A percentile compares a stretch with the other conserved stretches of the same genome.
phyloP scores from a whole-genome alignment of 2,329 filamentous ascomycete species.

The Clonostachys rosea region DNA sequence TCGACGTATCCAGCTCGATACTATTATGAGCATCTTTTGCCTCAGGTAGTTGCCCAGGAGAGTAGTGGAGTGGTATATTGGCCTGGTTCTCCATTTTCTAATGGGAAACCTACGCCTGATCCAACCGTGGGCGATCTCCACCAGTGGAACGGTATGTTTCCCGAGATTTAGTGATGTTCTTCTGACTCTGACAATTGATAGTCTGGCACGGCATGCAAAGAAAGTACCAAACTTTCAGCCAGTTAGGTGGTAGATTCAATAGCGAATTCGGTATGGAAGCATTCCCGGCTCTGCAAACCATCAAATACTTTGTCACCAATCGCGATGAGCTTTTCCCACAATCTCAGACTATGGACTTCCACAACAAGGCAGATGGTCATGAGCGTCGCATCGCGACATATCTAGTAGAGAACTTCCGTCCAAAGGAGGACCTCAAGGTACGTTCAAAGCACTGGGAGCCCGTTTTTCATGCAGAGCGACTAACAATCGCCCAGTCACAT shows the following conservation, averaged over 20 bases:
- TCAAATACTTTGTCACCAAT: conserved; percentile 60
- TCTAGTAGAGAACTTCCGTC: conserved; percentile 68
- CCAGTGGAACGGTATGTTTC: conserved; percentile 51
- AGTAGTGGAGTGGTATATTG: conserved; percentile 64
- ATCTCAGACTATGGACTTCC: conserved; percentile 70
- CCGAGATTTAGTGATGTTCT: no score
- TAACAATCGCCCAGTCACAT: background rate
- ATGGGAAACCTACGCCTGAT: conserved; percentile 54
- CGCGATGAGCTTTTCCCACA: conserved; percentile 53
- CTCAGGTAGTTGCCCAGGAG: conserved; percentile 56
- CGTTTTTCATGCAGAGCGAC: no score
- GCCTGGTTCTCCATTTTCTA: conserved; percentile 69
- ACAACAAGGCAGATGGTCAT: conserved; percentile 74
- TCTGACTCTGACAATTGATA: background rate
- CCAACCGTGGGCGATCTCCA: conserved; percentile 76
- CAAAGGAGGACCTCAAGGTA: conserved; percentile 61
- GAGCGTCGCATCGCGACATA: conserved; percentile 71
- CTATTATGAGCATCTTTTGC: conserved; percentile 72
- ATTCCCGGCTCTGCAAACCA: conserved; percentile 63
- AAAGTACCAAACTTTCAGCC: conserved; percentile 70
- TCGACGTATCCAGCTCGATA: conserved; percentile 71
- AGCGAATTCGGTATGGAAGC: conserved; percentile 69
- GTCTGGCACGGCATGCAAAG: conserved; percentile 79
- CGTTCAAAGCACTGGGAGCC: conserved; percentile 65
- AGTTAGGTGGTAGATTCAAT: conserved; percentile 69